A percentile compares a stretch with the other conserved stretches of the same genome.
phyloP scores from a whole-genome alignment of 1,284 basidiomycete genomes.

The Heterobasidion irregulare region DNA sequence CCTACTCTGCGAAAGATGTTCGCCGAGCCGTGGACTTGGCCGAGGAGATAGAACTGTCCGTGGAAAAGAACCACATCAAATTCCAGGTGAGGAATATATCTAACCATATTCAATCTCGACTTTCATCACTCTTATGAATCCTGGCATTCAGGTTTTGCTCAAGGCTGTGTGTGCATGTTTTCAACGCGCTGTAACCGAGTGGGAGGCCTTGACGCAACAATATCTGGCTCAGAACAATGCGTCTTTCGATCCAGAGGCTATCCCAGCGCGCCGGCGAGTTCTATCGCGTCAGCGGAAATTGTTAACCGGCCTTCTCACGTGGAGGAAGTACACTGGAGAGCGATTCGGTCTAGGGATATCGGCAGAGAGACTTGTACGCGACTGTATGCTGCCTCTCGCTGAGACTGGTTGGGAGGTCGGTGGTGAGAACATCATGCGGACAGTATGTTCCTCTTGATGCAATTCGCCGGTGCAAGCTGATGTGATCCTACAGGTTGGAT shows the following conservation, averaged over 20 bases:
- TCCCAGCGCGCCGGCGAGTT: conserved; percentile 65
- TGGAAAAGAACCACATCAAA: conserved; percentile 59
- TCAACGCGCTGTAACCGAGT: conserved; percentile 41
- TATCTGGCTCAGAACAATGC: conserved; percentile 31
- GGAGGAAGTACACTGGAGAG: conserved; percentile 69
- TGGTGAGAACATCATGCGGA: conserved; percentile 59
- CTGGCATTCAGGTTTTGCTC: conserved; percentile 45
- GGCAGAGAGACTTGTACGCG: conserved; percentile 49
- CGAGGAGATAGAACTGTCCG: conserved; percentile 75
- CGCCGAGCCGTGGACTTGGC: conserved; percentile 62
- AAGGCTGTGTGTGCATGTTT: conserved; percentile 58
- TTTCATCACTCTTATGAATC: conserved; percentile 1
- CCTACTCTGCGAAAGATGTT: conserved; percentile 68
- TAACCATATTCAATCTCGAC: neutral
- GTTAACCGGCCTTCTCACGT: conserved; percentile 61
- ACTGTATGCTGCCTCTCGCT: conserved; percentile 60
- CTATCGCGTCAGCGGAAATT: conserved; percentile 69
- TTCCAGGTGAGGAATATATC: conserved; percentile 51
- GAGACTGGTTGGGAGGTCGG: conserved; percentile 85
- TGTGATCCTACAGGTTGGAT: conserved; percentile 27
- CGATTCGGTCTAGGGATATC: conserved; percentile 51
- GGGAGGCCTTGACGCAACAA: conserved; percentile 36
- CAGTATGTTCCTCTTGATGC: conserved; percentile 56
- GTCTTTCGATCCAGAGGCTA: conserved; percentile 71
- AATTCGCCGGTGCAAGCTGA: conserved; percentile 9